phyloP scores from a whole-genome alignment of 805 yeast genomes.

The Komagataella populi region DNA sequence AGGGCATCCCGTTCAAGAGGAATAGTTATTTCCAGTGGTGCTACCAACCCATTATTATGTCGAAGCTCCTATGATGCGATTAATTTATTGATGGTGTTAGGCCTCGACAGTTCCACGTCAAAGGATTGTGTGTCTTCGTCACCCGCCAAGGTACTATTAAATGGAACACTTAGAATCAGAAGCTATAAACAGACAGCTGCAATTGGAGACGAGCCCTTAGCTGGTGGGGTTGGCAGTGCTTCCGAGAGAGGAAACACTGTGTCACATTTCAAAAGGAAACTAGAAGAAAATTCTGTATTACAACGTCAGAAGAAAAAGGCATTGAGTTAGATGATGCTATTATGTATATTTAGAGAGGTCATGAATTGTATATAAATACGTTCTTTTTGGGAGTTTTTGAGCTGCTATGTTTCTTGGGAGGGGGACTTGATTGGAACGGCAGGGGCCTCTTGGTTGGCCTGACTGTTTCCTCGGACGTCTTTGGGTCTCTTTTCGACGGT shows the following conservation, averaged over 20 bases:
- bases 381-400: background rate
- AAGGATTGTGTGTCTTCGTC: constrained; percentile 41
- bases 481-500: background rate
- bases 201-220: constrained; percentile 26
- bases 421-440: background rate
- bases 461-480: background rate
- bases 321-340: background rate
- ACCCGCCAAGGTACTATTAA: constrained; percentile 53
- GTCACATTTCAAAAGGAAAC: background rate
- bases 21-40: constrained; percentile 68
- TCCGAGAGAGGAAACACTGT: background rate
- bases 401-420: background rate
- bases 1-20: constrained; percentile 79
- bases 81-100: constrained; percentile 53
- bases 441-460: background rate
- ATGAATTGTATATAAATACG: background rate
- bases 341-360: background rate
- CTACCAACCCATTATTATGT: constrained; percentile 37
- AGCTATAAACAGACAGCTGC: constrained; percentile 68
- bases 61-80: constrained; percentile 58
- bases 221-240: background rate
- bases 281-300: background rate
- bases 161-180: constrained; percentile 59
- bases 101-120: constrained; percentile 53
- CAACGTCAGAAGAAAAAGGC: constrained; percentile 1